A percentile compares a stretch with the other conserved stretches of the same genome.
Conservation (phyloP, 2,329 filamentous ascomycete genomes). For the Fusarium sp. region DNA sequence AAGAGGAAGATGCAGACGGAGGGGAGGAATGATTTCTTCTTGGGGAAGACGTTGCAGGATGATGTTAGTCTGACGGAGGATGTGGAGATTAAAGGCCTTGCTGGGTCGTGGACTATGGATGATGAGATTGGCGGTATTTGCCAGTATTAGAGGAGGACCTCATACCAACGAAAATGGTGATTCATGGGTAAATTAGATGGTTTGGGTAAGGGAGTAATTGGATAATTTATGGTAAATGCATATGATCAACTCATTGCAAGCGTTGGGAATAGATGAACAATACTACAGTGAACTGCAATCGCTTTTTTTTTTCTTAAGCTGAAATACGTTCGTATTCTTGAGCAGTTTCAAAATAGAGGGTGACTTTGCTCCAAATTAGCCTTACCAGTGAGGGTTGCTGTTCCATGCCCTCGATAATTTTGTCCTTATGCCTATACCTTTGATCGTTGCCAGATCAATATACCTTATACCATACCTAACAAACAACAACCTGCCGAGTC, state of each 20-base stretch:
- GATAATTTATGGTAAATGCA: not conserved
- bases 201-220: not conserved
- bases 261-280: not conserved
- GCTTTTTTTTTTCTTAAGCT: not conserved
- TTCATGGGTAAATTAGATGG: not conserved
- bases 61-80: constrained; percentile 51
- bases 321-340: not conserved
- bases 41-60: constrained; percentile 59
- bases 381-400: not conserved
- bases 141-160: constrained; percentile 52
- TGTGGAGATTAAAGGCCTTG: constrained; percentile 70
- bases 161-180: not conserved
- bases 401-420: not conserved
- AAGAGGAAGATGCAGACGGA: constrained; percentile 58
- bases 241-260: not conserved
- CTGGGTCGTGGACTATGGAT: constrained; percentile 88
- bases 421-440: not conserved
- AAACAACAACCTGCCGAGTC: not conserved
- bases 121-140: constrained; percentile 75
- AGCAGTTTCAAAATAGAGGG: not conserved
- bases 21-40: constrained; percentile 64
- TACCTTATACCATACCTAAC: not conserved
- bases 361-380: too few relatives aligned
- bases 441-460: not conserved
- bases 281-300: not conserved